Evolutionary conservation across 257 asterid genomes (phyloP), one percentile per base, ranked within the genome.

Genomic region (Solanum raphanifolium): DNA sequence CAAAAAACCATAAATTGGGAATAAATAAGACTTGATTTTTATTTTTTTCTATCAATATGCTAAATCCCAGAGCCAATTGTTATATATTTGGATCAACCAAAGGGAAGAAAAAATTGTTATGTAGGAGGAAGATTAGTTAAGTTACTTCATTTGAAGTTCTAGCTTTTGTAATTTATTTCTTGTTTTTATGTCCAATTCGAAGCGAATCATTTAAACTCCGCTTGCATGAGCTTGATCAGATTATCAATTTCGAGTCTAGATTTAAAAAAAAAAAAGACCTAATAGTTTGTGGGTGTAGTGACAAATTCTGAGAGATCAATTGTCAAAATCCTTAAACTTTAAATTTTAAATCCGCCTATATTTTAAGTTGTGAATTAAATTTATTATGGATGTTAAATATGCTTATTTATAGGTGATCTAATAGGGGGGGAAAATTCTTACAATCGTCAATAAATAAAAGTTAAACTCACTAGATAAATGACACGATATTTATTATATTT

Each of bases 261-360:
- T n/a, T 25, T 1, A 0, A 2, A 6, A 18, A 18, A 39, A 12
- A 46, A 0, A 5, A 52, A 16, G 60, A 15, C 0, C 16, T 5
- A 13, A 27, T 68, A 18, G 6, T 3, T 27, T 27, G 36, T 68
- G 36, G 20, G 10, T 68, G 15, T 2, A 13, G 16, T n/a, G 72
- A 12, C 5, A 62, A 62, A 58, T 58, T 58, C 5, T 21, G 66
- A 58, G 66, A 20, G 2, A 58, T 62, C 6, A 8, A 60, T 60
- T 8, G 29, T 21, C 29, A 60, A 60, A 60, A 60, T 0, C 2
- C 31, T 3, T 8, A 21, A 65, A 65, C 32, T 62, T n/a, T 5
- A 62, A 62, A 23, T 62, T 11, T 62, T 10, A 23, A 62, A 62
- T 62, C 6, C 2, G 1, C 68, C 4, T 21, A 16, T 20, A 18